A percentile compares a stretch with the other conserved stretches of the same genome.
Conservation (phyloP, 352 stramenopile species). For the Globisporangium lucens region DNA sequence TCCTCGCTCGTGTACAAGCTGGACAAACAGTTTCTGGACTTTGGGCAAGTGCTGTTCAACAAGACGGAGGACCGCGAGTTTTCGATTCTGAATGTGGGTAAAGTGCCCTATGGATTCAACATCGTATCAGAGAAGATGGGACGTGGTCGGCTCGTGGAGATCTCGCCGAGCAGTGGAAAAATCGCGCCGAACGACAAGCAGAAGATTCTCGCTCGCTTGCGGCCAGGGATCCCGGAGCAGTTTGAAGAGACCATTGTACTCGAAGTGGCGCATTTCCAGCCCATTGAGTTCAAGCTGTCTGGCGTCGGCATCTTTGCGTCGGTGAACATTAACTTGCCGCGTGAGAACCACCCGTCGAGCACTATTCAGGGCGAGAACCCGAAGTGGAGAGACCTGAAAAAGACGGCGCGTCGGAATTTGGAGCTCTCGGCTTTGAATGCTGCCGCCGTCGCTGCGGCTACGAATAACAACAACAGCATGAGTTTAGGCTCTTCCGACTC, state of each 20-base stretch:
- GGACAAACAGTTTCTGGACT: conserved; percentile 91
- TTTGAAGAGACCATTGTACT: conserved; percentile 89
- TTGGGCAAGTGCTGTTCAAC: conserved; percentile 93
- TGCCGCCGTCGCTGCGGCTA: conserved; percentile 19
- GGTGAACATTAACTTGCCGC: conserved; percentile 87
- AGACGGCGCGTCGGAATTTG: conserved; percentile 43
- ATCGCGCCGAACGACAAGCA: conserved; percentile 90
- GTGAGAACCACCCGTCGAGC: conserved; percentile 62
- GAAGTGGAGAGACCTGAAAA: conserved; percentile 77
- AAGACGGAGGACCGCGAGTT: conserved; percentile 92
- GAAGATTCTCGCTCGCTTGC: conserved; percentile 82
- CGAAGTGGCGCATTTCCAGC: conserved; percentile 94
- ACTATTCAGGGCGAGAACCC: conserved; percentile 48
- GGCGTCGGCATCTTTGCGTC: conserved; percentile 89
- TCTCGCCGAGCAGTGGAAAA: conserved; percentile 75
- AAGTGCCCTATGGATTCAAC: conserved; percentile 89
- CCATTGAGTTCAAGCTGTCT: conserved; percentile 87
- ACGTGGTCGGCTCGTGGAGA: conserved; percentile 58
- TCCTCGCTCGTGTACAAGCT: conserved; percentile 91
- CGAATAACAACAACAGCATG: conserved; percentile 10
- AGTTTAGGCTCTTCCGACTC: conserved; percentile 35
- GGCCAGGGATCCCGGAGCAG: conserved; percentile 82
- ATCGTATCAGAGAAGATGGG: conserved; percentile 44
- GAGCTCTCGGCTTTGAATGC: conserved; percentile 29
- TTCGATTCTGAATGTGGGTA: conserved; percentile 89